Evolutionary conservation across 192 early-diverging fungal species (phyloP), one percentile per base, ranked within the genome.

Genomic region (Cladochytrium replicatum): DNA sequence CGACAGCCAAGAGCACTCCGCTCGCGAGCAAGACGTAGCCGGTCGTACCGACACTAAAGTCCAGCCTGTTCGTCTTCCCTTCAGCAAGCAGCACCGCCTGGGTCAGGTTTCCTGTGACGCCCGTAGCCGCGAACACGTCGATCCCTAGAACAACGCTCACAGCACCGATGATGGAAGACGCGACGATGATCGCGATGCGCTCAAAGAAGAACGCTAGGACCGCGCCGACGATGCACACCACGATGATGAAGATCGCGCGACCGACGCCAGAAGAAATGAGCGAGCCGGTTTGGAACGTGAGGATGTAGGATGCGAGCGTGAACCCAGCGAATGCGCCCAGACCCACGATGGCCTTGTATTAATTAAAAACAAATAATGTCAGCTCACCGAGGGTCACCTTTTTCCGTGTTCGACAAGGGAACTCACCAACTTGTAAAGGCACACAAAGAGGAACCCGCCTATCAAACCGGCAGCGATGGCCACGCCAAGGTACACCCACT

Each of bases 171-270:
- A 44, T 27, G 22, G n/a, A 26, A 11, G 43, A 13, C 11, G 43
- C 32, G 11, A 44, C n/a, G 13, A 44, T 44, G n/a, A 44, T 27
- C 11, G 43, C 43, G 13, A 37, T 11, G 11, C 17, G 11, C 17
- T 44, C 43, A 37, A 44, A 13, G 32, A 44, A 27, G 11, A 44
- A 37, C 11, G 43, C 43, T 26, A 44, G n/a, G 13, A 44, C 43
- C 11, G 32, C n/a, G 13, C 43, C 43, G 43, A 44, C 43, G 11
- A 44, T 44, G 32, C 11, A 11, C 17, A 44, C 11, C 11, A 44
- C 17, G 32, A 44, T 44, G 13, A 44, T 44, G 43, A 44, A 44
- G n/a, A n/a, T n/a, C n/a, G n/a, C n/a, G n/a, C n/a, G n/a, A n/a
- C n/a, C n/a, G n/a, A n/a, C n/a, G n/a, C 11, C 11, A 13, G 13